Evolutionary conservation across 148 eudicot genomes (phyloP).

Genomic region (Beta vulgaris): DNA sequence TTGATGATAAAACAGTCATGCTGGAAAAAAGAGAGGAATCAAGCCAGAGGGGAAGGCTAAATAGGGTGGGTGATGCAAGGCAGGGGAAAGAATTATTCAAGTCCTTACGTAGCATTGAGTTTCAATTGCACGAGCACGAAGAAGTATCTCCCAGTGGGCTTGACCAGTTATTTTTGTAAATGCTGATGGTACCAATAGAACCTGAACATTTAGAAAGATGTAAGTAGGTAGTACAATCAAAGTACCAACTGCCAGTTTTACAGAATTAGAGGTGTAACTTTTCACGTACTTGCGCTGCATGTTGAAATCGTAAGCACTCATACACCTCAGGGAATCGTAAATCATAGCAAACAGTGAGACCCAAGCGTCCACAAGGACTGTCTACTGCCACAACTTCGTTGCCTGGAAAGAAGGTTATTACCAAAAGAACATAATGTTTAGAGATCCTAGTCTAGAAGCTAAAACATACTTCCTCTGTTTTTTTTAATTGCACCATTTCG

Average conservation of each 20-base stretch:
- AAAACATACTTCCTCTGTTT: too few relatives aligned
- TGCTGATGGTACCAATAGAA: constrained; percentile 86
- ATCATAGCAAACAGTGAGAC: constrained; percentile 90
- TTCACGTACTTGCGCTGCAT: constrained; percentile 55
- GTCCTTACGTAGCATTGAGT: constrained; percentile 31
- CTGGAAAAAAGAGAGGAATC: background rate
- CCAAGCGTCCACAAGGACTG: constrained; percentile 81
- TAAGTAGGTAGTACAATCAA: background rate
- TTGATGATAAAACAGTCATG: background rate
- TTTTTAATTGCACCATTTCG: too few relatives aligned
- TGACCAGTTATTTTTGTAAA: constrained; percentile 83
- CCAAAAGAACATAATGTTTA: constrained; percentile 1
- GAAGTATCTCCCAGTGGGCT: constrained; percentile 30
- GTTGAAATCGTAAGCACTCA: constrained; percentile 71
- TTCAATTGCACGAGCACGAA: constrained; percentile 32
- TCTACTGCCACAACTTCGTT: constrained; percentile 67
- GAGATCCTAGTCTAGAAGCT: background rate
- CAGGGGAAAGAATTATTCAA: background rate
- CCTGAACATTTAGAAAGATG: constrained; percentile 32
- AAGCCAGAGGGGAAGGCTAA: background rate
- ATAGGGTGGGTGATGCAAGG: background rate
- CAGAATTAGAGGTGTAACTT: background rate
- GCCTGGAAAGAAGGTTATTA: constrained; percentile 39
- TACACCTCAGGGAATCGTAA: constrained; percentile 86
- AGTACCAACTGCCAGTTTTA: background rate